Evolutionary conservation across 495 filamentous ascomycete species (phyloP), one percentile per base, ranked within the genome.

Genomic region (Trichocladium uniseriatum): DNA sequence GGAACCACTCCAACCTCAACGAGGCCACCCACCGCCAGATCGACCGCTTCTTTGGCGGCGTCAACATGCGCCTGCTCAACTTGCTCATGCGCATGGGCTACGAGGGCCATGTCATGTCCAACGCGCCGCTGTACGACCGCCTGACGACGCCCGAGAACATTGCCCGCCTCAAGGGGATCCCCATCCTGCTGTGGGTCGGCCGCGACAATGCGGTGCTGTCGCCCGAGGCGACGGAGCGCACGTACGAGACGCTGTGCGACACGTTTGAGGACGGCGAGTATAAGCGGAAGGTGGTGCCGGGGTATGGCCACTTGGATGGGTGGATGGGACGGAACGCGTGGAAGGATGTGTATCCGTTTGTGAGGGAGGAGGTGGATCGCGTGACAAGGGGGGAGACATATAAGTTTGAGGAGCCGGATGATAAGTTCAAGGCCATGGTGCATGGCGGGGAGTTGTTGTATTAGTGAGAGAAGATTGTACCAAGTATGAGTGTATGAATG

Each of bases 281-380:
- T 59, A 66, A 66, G 34, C 63, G 80, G 15, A 55, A 67, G 18
- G 69, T 82, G 6, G 72, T 82, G 7, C 71, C 77, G 7, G 76
- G 77, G n/a, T 81, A 83, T 48, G 82, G 82, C 20, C 82, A 85
- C 57, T 58, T 85, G 44, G 82, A 85, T 64, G 72, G 71, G 42
- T 83, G 81, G 76, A 80, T 84, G 72, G 81, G 81, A 1, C 70
- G 74, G 34, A 67, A 74, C 38, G 79, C 79, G 9, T 79, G 70
- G 63, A 77, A 69, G 58, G 81, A 83, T 59, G 75, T 85, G 10
- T 85, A 75, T 56, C 80, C 79, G 22, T 70, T 76, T 46, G 73
- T 84, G 4, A 52, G 71, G 48, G 71, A 73, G 49, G 76, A 81
- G 61, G 65, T 79, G 3, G 72, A 77, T 41, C 60, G 74, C 27